These are phyloP conservation scores for Debaryomyces robertsiae DNA, from an alignment of 1,139 yeast species.

Conservation along the genomic window DNA sequence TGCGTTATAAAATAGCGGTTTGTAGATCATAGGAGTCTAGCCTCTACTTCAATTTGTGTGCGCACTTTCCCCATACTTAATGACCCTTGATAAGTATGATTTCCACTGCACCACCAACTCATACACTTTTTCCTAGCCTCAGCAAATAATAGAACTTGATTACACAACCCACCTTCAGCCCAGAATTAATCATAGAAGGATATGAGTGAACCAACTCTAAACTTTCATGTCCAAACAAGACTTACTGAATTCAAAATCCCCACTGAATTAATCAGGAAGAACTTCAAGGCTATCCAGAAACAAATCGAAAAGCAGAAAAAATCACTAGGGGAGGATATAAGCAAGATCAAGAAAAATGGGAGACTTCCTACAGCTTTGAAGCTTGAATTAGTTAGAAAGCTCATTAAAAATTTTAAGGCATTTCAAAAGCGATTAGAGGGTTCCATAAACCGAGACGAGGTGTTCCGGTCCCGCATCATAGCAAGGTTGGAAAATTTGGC, in stretches of 20 bases:
- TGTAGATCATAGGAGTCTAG: too few relatives aligned
- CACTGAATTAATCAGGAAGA: constrained; percentile 58
- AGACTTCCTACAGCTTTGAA: constrained; percentile 25
- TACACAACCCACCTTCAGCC: too few relatives aligned
- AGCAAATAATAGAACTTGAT: too few relatives aligned
- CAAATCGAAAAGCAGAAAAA: constrained; percentile 57
- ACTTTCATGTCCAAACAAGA: constrained; percentile 46
- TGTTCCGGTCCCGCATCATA: constrained; percentile 49
- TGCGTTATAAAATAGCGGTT: neutral
- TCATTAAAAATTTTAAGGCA: constrained; percentile 49
- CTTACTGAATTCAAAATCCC: constrained; percentile 64
- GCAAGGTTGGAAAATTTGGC: constrained; percentile 47
- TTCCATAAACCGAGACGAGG: constrained; percentile 51
- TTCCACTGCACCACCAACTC: too few relatives aligned
- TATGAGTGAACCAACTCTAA: constrained; percentile 45
- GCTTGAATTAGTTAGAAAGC: constrained; percentile 35
- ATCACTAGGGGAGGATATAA: constrained; percentile 41
- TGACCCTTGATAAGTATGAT: too few relatives aligned
- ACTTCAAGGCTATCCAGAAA: constrained; percentile 58
- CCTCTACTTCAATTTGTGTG: too few relatives aligned
- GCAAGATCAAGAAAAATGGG: constrained; percentile 34
- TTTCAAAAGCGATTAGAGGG: constrained; percentile 47
- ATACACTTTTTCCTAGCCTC: too few relatives aligned
- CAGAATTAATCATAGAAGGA: neutral
- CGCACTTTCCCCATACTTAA: too few relatives aligned